Evolutionary conservation across 805 yeast genomes (phyloP), one percentile per base, ranked within the genome.

Genomic region (Ogataea nakhonphanomensis): DNA sequence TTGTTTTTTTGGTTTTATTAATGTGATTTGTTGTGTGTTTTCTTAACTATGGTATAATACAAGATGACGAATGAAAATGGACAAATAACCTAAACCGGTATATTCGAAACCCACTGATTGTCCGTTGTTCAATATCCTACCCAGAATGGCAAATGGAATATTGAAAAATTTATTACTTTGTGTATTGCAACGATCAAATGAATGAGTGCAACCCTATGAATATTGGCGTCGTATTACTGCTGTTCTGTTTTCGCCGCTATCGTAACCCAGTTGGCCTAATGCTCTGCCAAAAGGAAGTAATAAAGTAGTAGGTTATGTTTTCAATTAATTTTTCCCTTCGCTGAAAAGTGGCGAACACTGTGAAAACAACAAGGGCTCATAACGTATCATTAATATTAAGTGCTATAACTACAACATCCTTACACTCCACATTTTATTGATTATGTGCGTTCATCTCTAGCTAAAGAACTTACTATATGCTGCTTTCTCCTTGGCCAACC

Each of bases 391-490:
- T 10, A 25, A 5, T 10, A 25, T 25, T 7, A 25, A 25, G 7
- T 25, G 4, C 7, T 25, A 27, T 4, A 29, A 13, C 3, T 13
- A 36, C 14, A 17, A 28, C 42, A 27, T 23, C 42, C 33, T 7
- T 33, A 27, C 42, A 37, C 35, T 17, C 8, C 10, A 30, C 8
- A 17, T 23, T 25, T 12, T n/a, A 21, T 10, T n/a, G 15, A 26
- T 29, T 29, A 14, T 21, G 21, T 25, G 15, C 29, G 13, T 30
- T 8, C 25, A 8, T 33, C 25, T 28, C 11, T 35, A 37, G 8
- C 58, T 42, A 50, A 85, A 85, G 69, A 84, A 78, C 59, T 83
- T 84, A 40, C 85, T 69, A 68, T 81, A 73, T 1, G 89, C 86
- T 52, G 80, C 81, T 66, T 79, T 84, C 55, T 84, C 85, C 58